A percentile compares a stretch with the other conserved stretches of the same genome.
Evolutionary conservation across 1,284 basidiomycete species (phyloP).

Genomic region (Ceratobasidium sp.): DNA sequence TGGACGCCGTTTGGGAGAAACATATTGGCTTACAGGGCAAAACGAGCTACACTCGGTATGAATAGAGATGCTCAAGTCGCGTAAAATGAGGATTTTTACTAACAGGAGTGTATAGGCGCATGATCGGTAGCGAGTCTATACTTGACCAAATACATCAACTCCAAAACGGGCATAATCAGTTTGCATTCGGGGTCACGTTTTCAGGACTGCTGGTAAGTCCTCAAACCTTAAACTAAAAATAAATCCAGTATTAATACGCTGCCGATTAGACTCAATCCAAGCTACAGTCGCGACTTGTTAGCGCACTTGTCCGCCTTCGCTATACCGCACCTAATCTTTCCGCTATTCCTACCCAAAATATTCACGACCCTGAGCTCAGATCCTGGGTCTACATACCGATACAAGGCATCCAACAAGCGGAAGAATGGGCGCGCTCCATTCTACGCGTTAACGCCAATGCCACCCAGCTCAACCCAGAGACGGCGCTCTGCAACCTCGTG

Average conservation of each 20-base stretch:
- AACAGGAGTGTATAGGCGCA: background rate
- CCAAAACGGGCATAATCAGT: conserved; percentile 34
- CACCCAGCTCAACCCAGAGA: conserved; percentile 11
- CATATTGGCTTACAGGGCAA: background rate
- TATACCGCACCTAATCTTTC: conserved; percentile 15
- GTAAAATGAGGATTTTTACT: no score
- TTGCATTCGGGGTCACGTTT: conserved; percentile 31
- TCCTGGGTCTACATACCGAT: conserved; percentile 38
- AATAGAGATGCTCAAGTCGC: no score
- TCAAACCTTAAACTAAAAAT: background rate
- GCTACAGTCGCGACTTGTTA: conserved; percentile 12
- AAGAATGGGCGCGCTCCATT: conserved; percentile 4
- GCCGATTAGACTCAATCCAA: background rate
- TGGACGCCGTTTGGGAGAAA: conserved; percentile 28
- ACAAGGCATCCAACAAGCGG: conserved; percentile 1
- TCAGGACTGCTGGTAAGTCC: background rate
- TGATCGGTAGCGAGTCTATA: conserved; percentile 30
- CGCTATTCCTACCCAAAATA: conserved; percentile 4
- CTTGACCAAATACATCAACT: conserved; percentile 39
- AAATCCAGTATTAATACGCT: background rate
- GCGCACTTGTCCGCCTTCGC: conserved; percentile 29
- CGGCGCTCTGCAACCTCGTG: conserved; percentile 10
- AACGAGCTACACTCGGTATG: conserved; percentile 11
- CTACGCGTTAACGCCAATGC: background rate
- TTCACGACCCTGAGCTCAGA: conserved; percentile 37